Conservation (phyloP, 768 basidiomycete species). For the Podaxis rugospora region DNA sequence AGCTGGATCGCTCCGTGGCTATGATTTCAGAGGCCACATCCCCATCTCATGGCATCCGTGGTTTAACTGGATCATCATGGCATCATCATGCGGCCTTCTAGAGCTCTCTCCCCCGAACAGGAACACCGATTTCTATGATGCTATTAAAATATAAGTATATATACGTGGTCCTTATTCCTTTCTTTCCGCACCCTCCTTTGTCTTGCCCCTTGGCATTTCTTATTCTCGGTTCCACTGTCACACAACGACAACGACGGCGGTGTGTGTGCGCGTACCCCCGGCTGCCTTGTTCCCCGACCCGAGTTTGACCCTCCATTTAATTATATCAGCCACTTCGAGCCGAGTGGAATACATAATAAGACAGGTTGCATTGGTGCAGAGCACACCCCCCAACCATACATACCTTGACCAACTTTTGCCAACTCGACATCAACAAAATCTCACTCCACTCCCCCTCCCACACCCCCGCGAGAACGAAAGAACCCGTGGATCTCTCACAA, state of each 20-base stretch:
- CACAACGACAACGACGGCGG: not conserved
- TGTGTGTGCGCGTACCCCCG: not conserved
- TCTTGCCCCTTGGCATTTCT: not conserved
- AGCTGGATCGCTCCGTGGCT: not conserved
- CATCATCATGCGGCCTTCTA: not conserved
- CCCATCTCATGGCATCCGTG: not conserved
- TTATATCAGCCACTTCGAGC: not conserved
- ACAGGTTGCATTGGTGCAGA: not conserved
- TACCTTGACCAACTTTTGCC: not conserved
- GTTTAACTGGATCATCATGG: not conserved
- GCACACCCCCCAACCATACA: not conserved
- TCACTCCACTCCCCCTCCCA: no score
- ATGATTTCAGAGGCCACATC: not conserved
- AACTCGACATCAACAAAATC: not conserved
- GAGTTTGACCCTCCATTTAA: not conserved
- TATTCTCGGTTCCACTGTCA: not conserved
- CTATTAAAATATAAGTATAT: not conserved
- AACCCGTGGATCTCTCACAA: not conserved
- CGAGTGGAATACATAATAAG: conserved; percentile 2
- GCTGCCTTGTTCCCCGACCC: not conserved
- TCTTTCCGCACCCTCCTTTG: not conserved
- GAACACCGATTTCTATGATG: not conserved
- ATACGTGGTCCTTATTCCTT: not conserved
- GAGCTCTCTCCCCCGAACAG: not conserved
- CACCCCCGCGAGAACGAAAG: not conserved